Evolutionary conservation across 108 stramenopile species (phyloP), one percentile per base, ranked within the genome.

Genomic region (Nannochloropsis granulata): DNA sequence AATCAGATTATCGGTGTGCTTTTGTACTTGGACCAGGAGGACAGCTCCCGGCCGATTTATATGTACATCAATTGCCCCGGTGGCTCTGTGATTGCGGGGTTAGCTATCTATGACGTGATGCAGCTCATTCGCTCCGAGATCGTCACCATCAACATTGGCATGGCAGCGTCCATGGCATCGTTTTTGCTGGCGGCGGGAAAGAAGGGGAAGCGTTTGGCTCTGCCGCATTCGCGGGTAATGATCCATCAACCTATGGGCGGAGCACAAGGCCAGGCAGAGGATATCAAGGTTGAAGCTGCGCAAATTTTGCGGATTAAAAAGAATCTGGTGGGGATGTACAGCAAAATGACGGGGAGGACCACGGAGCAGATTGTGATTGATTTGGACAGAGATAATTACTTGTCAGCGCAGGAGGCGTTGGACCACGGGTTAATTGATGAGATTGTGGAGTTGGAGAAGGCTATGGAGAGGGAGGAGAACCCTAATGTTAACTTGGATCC

Each of bases 191-290:
- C 94, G 14, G 97, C 96, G 23, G 97, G 97, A 79, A 25, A 24
- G 78, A 79, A 84, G 81, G 88, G 88, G 12, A 84, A 85, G 82
- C 88, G 88, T 12, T 82, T 96, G 86, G 96, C 97, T 16, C 90
- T 98, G n/a, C 97, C 97, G 23, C 94, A 94, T 82, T 95, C 95
- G 12, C 92, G 97, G 13, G 94, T 94, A 85, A 98, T 98, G 97
- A 97, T 98, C 90, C 97, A 98, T 93, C 97, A 98, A 90, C 97
- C 97, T 83, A 95, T 95, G 96, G 98, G 98, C 43, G 96, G 96
- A n/a, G 98, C 98, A 8, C 95, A 94, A 90, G 98, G 96, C 46
- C 98, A 98, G 86, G 96, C 98, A 9, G 94, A 97, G 89, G 98
- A 98, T 91, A 97, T 98, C 90, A 96, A 97, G 89, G 94, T 90